Percentiles rank a stretch among this genome's conserved stretches.
Evolutionary conservation across 768 basidiomycete species (phyloP).

Genomic region (Rhodotorula babjevae): DNA sequence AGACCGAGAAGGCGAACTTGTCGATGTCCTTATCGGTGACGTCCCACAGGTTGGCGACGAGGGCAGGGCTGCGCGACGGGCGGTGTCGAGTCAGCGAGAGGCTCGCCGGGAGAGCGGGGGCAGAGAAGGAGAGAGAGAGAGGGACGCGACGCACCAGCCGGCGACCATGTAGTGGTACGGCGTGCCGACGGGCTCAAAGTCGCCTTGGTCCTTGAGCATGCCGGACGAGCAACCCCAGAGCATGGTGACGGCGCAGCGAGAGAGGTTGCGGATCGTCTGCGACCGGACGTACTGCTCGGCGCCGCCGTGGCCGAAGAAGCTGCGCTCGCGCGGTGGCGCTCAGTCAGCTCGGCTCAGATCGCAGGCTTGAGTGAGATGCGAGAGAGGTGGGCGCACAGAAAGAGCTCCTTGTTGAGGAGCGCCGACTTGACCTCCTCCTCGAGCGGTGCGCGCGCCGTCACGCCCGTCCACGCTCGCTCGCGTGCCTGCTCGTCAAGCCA

Average conservation of each 20-base stretch:
- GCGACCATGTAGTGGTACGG: conserved; percentile 95
- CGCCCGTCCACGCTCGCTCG: conserved; percentile 72
- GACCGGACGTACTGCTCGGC: conserved; percentile 90
- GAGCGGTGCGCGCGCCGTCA: conserved; percentile 67
- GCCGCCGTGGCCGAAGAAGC: conserved; percentile 96
- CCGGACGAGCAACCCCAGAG: conserved; percentile 99
- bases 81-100: not conserved
- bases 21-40: conserved; percentile 98
- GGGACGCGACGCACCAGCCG: conserved; percentile 70
- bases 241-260: conserved; percentile 87
- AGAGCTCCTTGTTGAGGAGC: conserved; percentile 67
- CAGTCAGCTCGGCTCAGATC: conserved; percentile 7
- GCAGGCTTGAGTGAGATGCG: not conserved
- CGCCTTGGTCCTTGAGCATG: conserved; percentile 77
- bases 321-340: conserved; percentile 47
- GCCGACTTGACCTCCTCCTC: conserved; percentile 78
- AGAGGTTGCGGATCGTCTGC: conserved; percentile 72
- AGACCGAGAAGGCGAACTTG: conserved; percentile 77
- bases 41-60: conserved; percentile 95
- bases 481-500: conserved; percentile 70
- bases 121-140: not conserved
- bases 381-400: conserved; percentile 63
- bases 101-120: not conserved
- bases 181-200: conserved; percentile 86
- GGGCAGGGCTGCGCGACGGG: conserved; percentile 61